These are phyloP conservation scores for Taxillus chinensis DNA, from an alignment of 164 flowering plant genomes.

Conservation along the genomic window DNA sequence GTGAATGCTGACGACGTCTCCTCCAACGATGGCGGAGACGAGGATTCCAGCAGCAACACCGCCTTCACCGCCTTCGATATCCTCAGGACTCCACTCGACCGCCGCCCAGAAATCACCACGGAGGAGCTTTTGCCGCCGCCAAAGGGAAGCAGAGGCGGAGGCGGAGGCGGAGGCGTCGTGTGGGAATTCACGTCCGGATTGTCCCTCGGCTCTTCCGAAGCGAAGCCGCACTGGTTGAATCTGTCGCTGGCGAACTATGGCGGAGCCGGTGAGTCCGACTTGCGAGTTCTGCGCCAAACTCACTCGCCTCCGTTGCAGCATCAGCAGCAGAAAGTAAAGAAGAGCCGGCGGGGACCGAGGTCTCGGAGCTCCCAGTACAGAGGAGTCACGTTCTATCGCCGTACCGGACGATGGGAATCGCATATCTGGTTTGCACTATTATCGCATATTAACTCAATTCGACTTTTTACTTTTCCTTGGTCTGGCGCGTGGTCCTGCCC, in stretches of 20 bases:
- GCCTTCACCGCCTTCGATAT: background rate
- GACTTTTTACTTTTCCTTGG: no score
- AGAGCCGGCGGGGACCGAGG: conserved; percentile 5
- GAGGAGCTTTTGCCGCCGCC: background rate
- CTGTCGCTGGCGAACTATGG: background rate
- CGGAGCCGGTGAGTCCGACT: background rate
- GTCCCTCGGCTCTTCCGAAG: background rate
- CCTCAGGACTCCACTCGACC: background rate
- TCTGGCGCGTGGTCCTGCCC: background rate
- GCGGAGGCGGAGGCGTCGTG: background rate
- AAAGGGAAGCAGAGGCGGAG: background rate
- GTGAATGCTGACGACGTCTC: background rate
- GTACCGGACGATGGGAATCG: conserved; percentile 3
- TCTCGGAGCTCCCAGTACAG: conserved; percentile 4
- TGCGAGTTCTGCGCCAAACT: background rate
- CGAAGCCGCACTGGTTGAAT: background rate
- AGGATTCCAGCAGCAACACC: background rate
- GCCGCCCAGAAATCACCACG: background rate
- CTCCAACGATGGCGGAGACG: background rate
- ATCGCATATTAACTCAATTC: no score
- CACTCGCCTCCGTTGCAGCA: background rate
- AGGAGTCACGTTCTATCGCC: conserved; percentile 2
- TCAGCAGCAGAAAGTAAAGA: background rate
- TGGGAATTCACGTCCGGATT: background rate
- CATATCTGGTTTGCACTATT: background rate